Percentiles rank a stretch among this genome's conserved stretches.
Conservation (phyloP, 768 basidiomycete species). For the Russula compacta region DNA sequence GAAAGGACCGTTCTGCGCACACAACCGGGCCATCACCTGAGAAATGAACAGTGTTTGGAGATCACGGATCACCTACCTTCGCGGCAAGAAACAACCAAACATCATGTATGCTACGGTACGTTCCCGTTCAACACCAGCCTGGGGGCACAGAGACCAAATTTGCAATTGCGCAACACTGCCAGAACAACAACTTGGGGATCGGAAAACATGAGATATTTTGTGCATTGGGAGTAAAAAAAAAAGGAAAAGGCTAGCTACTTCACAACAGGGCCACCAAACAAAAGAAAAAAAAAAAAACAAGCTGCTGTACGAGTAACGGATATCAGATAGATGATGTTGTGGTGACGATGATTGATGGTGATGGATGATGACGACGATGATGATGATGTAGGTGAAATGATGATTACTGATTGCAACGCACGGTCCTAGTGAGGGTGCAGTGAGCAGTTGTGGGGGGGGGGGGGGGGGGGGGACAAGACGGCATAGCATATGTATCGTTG, state of each 20-base stretch:
- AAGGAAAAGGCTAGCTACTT: conserved; percentile 3
- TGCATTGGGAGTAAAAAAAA: neutral
- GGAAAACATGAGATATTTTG: neutral
- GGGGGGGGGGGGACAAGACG: no score
- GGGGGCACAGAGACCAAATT: no score
- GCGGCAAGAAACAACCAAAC: no score
- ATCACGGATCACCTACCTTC: no score
- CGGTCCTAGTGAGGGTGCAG: neutral
- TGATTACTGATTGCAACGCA: neutral
- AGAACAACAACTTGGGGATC: neutral
- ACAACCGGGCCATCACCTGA: no score
- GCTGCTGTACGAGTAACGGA: conserved; percentile 4
- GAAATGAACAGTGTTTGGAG: no score
- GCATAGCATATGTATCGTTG: neutral
- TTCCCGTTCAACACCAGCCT: no score
- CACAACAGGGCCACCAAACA: conserved; percentile 7
- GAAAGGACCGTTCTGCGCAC: no score
- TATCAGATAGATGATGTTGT: neutral
- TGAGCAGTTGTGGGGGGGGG: no score
- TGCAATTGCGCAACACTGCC: neutral
- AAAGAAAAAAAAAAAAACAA: neutral
- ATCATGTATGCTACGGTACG: no score
- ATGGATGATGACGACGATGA: neutral
- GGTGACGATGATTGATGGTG: neutral
- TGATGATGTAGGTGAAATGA: neutral